Base-by-base conservation (phyloP, 1,284 basidiomycete genomes). In the Wolfiporia cocos region DNA sequence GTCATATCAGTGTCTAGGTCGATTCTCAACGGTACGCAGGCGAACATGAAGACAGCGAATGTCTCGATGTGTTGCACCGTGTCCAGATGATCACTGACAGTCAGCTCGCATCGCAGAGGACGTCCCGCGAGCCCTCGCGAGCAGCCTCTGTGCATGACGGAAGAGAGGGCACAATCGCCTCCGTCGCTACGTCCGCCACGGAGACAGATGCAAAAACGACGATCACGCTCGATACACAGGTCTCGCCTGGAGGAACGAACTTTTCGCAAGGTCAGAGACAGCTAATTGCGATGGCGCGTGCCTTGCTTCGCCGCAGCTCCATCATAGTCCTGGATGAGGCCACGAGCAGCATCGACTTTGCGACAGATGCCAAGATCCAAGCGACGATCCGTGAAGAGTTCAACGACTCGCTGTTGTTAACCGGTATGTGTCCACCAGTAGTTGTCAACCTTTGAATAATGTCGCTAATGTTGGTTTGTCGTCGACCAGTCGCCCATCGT, bases 261-360 rank as follows among this genome's bases (percentile, higher is more conserved):
- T 89, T 92, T 55, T 89, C 85, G 2, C 85, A 87, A 47, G 91
- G 90, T 3, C 89, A 94, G 55, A 60, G 86, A 15, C 90, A 93
- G 62, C 70, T 93, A 3, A 76, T 93, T 18, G 85, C 88, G 1
- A 78, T 88, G 75, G 83, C 84, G 2, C 72, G 87, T 14, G 87
- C 87, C 0, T 70, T 93, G 12, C 69, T 94, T 7, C 70, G 87
- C 7, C 73, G 78, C 5, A 86, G 83, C 48, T 74, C 82, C 14
- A 77, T 92, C 46, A 82, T 92, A 40, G 78, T 92, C 22, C 70
- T 92, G 44, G 90, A 93, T 59, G 90, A 93, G 61, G 87, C 86
- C 6, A 90, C 85, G 0, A 81, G 76, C 50, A 81, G 80, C 51
- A 86, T 84, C 43, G 81, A 83, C 53, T 87, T 88, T 55, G 77